These are phyloP conservation scores for Kitagawia praeruptora DNA, from an alignment of 129 eudicot species.

Conservation along the genomic window DNA sequence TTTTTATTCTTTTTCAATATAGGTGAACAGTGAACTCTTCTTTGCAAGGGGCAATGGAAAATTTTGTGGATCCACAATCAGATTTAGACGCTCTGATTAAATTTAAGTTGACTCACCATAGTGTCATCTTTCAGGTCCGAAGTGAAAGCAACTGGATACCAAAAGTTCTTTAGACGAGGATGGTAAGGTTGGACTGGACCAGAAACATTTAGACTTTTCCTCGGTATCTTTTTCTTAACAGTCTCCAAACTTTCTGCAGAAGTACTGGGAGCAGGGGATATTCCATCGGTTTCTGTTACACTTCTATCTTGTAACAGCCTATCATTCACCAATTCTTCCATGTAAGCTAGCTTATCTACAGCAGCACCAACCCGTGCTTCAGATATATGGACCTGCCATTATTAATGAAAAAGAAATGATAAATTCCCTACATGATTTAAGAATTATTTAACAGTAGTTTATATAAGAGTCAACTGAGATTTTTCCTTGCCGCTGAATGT, in stretches of 20 bases:
- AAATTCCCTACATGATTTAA: neutral
- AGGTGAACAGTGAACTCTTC: neutral
- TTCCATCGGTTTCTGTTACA: slow-evolving; percentile 32
- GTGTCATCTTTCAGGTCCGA: slow-evolving; percentile 82
- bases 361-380: slow-evolving; percentile 84
- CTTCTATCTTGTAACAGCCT: slow-evolving; percentile 64
- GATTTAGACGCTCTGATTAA: neutral
- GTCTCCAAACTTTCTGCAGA: slow-evolving; percentile 34
- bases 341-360: slow-evolving; percentile 88
- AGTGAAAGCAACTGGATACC: slow-evolving; percentile 97
- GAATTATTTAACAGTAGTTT: neutral
- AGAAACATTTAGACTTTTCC: slow-evolving; percentile 69
- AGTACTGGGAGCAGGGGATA: slow-evolving; percentile 42
- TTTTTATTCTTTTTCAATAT: neutral
- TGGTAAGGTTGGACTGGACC: slow-evolving; percentile 81
- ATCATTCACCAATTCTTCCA: slow-evolving; percentile 91
- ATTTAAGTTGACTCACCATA: slow-evolving; percentile 36
- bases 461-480: neutral
- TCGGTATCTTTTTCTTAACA: slow-evolving; percentile 35
- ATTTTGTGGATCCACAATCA: neutral
- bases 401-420: slow-evolving; percentile 9
- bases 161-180: slow-evolving; percentile 63
- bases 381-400: slow-evolving; percentile 81
- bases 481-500: neutral
- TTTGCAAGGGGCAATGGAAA: neutral